Evolutionary conservation across 768 basidiomycete genomes (phyloP).

Genomic region (Boletus tylopilopsis): DNA sequence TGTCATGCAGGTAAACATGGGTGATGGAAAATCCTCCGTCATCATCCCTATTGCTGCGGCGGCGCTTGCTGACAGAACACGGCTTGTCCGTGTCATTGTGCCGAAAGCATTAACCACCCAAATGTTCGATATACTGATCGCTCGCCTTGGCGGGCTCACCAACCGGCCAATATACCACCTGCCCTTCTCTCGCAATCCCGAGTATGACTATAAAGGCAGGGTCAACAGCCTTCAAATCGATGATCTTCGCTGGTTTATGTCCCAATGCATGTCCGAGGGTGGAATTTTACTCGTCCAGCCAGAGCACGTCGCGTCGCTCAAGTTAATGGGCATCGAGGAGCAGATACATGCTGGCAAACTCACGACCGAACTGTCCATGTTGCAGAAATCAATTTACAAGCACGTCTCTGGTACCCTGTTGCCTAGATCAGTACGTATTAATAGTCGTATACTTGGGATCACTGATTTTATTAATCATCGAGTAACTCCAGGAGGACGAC

Average conservation of each 20-base stretch:
- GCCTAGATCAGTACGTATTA: not conserved
- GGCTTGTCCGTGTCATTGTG: not conserved
- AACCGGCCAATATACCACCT: not conserved
- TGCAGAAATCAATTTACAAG: no score
- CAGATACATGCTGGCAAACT: conserved; percentile 5
- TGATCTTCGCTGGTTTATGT: conserved; percentile 2
- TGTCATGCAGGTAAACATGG: not conserved
- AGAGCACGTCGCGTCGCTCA: conserved; percentile 32
- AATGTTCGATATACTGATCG: conserved; percentile 41
- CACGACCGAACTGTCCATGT: not conserved
- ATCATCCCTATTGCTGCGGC: not conserved
- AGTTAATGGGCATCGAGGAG: conserved; percentile 39
- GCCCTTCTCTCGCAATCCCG: not conserved
- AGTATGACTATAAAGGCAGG: no score
- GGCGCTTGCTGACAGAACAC: not conserved
- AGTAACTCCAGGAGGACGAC: no score
- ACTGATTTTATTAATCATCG: no score
- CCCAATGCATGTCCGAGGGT: conserved; percentile 35
- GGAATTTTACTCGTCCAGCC: not conserved
- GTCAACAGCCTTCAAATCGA: no score
- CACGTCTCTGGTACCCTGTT: not conserved
- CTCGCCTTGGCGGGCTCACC: no score
- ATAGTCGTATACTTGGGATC: no score
- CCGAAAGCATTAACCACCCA: conserved; percentile 34
- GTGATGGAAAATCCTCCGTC: not conserved